A percentile compares a stretch with the other conserved stretches of the same genome.
These are phyloP conservation scores for Trichoderma asperellum DNA, from an alignment of 2,329 filamentous ascomycete species.

Conservation along the genomic window DNA sequence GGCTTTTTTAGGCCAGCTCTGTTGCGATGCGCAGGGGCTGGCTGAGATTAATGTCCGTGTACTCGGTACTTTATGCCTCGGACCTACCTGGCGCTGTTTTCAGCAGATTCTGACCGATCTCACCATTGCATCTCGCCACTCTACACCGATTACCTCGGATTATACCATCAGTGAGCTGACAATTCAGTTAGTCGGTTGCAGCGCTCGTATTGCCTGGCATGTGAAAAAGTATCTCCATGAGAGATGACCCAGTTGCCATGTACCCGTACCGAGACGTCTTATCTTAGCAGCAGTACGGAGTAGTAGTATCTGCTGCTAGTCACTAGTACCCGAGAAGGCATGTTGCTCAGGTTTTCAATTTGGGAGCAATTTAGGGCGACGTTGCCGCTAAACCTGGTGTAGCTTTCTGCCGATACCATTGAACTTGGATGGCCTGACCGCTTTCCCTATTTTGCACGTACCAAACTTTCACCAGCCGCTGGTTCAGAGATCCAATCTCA, in stretches of 20 bases:
- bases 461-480: conserved; percentile 19
- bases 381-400: not conserved
- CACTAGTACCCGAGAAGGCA: conserved; percentile 2
- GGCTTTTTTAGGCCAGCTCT: not conserved
- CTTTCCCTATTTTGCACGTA: conserved; percentile 35
- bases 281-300: not conserved
- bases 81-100: not conserved
- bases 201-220: not conserved
- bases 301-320: not conserved
- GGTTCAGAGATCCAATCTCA: conserved; percentile 12
- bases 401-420: conserved; percentile 1
- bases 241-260: not conserved
- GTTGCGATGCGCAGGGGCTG: conserved; percentile 16
- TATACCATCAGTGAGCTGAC: conserved; percentile 1
- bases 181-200: not conserved
- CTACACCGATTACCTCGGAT: conserved; percentile 12
- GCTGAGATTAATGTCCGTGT: not conserved
- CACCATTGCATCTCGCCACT: conserved; percentile 15
- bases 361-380: not conserved
- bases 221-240: not conserved
- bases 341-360: not conserved
- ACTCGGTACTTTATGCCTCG: conserved; percentile 15
- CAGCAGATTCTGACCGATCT: not conserved
- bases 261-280: not conserved
- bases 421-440: conserved; percentile 32